Conservation (phyloP, 306 rosid genomes). For the Styphnolobium japonicum region DNA sequence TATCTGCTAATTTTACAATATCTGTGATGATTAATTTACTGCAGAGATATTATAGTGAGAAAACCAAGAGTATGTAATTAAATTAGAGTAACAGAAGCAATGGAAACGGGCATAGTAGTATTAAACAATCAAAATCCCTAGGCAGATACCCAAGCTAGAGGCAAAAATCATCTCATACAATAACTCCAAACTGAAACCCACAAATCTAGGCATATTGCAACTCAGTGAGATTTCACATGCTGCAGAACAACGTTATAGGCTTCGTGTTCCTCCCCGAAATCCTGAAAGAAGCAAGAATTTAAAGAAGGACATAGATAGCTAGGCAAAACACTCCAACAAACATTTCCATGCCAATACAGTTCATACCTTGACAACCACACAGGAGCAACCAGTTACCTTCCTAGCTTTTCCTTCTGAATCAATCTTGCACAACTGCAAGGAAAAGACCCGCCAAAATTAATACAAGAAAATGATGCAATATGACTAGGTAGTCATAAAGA, state of each 20-base stretch:
- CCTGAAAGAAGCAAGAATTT: conserved; percentile 22
- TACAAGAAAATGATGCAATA: not conserved
- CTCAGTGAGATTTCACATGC: conserved; percentile 35
- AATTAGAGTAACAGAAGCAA: not conserved
- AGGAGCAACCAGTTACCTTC: conserved; percentile 50
- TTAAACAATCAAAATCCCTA: not conserved
- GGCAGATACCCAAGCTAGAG: not conserved
- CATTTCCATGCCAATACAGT: not conserved
- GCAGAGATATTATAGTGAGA: not conserved
- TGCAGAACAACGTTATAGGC: conserved; percentile 36
- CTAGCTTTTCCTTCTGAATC: conserved; percentile 81
- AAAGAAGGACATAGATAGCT: not conserved
- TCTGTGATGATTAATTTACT: not conserved
- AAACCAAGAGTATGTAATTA: not conserved
- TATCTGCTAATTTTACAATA: not conserved
- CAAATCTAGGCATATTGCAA: not conserved
- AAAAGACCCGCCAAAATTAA: not conserved
- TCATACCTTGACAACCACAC: conserved; percentile 75
- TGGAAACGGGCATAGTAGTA: not conserved
- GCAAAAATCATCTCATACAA: conserved; percentile 9
- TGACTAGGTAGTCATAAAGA: not conserved
- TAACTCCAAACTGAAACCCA: not conserved
- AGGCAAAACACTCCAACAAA: not conserved
- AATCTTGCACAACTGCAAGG: conserved; percentile 65
- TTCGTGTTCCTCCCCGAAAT: conserved; percentile 36